phyloP scores from a whole-genome alignment of 2,329 filamentous ascomycete genomes.

The Fusarium verticillioides region DNA sequence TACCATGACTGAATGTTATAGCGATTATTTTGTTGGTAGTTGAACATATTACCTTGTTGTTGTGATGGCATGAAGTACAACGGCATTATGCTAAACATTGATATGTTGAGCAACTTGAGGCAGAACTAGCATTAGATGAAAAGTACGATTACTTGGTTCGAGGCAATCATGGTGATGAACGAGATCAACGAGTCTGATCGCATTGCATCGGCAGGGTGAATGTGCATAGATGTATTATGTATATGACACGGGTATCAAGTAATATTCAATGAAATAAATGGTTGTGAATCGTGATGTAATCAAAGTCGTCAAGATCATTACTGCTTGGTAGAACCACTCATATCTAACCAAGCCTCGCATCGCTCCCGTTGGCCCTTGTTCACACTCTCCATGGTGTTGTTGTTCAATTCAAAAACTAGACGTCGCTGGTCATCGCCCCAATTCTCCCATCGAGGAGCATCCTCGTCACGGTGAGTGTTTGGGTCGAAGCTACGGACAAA shows the following conservation, averaged over 20 bases:
- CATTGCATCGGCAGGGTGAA: neutral
- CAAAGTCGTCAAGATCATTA: constrained; percentile 20
- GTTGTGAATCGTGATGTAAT: neutral
- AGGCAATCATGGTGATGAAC: neutral
- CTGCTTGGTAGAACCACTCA: constrained; percentile 48
- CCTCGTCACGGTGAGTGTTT: constrained; percentile 49
- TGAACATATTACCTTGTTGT: neutral
- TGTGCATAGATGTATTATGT: neutral
- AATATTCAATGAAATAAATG: neutral
- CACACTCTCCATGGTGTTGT: constrained; percentile 54
- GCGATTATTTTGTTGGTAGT: neutral
- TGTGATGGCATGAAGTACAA: neutral
- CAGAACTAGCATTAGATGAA: neutral
- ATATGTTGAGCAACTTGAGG: constrained; percentile 22
- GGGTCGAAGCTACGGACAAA: constrained; percentile 60
- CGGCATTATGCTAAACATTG: neutral
- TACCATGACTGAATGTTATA: neutral
- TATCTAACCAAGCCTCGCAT: constrained; percentile 56
- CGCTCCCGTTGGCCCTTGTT: constrained; percentile 48
- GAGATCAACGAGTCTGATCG: neutral
- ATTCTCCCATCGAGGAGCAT: constrained; percentile 54
- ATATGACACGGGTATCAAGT: constrained; percentile 32
- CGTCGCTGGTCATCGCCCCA: constrained; percentile 51
- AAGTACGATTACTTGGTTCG: neutral
- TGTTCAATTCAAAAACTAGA: constrained; percentile 53